phyloP scores from a whole-genome alignment of 495 filamentous ascomycete species.

The Talaromyces proteolyticus region DNA sequence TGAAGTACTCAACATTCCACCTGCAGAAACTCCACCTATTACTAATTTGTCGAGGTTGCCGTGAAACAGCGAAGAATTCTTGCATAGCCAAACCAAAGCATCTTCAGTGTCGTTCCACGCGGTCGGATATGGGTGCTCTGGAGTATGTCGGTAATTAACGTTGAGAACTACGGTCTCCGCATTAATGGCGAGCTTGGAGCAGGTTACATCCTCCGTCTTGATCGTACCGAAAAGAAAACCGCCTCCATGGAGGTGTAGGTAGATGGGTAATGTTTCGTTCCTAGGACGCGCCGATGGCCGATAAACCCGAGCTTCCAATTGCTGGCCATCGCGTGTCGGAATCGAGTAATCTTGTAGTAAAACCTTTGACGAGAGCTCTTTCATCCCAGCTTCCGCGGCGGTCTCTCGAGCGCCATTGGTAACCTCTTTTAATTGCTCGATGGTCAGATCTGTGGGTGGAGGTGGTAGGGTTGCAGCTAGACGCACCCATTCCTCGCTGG shows the following conservation, averaged over 20 bases:
- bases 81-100: slow-evolving; percentile 38
- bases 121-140: slow-evolving; percentile 33
- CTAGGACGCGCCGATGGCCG: slow-evolving; percentile 22
- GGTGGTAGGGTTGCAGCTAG: slow-evolving; percentile 24
- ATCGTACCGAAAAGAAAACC: slow-evolving; percentile 40
- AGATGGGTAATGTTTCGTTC: slow-evolving; percentile 28
- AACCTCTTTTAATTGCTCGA: slow-evolving; percentile 17
- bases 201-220: slow-evolving; percentile 38
- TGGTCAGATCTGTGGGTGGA: slow-evolving; percentile 11
- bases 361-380: slow-evolving; percentile 19
- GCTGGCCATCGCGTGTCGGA: slow-evolving; percentile 30
- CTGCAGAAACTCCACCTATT: slow-evolving; percentile 42
- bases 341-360: slow-evolving; percentile 25
- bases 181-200: slow-evolving; percentile 29
- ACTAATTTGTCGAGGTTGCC: slow-evolving; percentile 29
- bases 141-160: slow-evolving; percentile 43
- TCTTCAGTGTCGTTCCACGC: slow-evolving; percentile 43
- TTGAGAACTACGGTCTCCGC: slow-evolving; percentile 40
- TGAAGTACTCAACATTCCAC: slow-evolving; percentile 34
- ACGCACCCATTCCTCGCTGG: slow-evolving; percentile 37
- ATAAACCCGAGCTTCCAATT: slow-evolving; percentile 38
- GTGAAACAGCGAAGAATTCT: slow-evolving; percentile 23
- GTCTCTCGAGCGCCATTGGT: slow-evolving; percentile 29
- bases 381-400: slow-evolving; percentile 21
- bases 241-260: slow-evolving; percentile 45